Conservation (phyloP, 2,329 filamentous ascomycete species). For the Cercospora brassicicola region DNA sequence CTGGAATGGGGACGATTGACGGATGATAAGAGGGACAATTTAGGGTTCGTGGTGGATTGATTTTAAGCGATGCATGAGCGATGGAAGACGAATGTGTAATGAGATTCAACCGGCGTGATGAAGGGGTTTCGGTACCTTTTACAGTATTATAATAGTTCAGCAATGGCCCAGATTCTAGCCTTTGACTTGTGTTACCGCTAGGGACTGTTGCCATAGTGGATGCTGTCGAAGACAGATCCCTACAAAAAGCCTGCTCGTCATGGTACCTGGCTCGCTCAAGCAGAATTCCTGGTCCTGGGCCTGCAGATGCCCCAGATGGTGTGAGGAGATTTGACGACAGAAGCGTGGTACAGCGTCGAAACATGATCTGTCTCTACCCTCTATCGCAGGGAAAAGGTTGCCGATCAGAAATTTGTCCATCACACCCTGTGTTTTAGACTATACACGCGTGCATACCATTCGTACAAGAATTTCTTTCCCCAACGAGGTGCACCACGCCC, state of each 20-base stretch:
- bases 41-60: slow-evolving; percentile 37
- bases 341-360: too few relatives aligned
- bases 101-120: not conserved
- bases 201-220: too few relatives aligned
- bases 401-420: not conserved
- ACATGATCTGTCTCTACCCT: too few relatives aligned
- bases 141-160: not conserved
- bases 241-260: too few relatives aligned
- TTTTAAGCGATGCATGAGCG: not conserved
- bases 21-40: slow-evolving; percentile 58
- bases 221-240: too few relatives aligned
- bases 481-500: not conserved
- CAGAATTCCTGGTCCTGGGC: too few relatives aligned
- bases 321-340: too few relatives aligned
- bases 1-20: slow-evolving; percentile 74
- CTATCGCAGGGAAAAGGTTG: too few relatives aligned
- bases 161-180: too few relatives aligned
- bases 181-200: too few relatives aligned
- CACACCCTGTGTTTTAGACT: not conserved
- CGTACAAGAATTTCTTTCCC: not conserved
- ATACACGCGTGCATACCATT: not conserved
- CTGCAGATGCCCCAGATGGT: too few relatives aligned
- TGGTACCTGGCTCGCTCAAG: too few relatives aligned
- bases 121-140: not conserved
- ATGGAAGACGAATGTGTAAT: not conserved